These are phyloP conservation scores for Cucurbitaria berberidis DNA, from an alignment of 2,329 filamentous ascomycete genomes.

Conservation along the genomic window DNA sequence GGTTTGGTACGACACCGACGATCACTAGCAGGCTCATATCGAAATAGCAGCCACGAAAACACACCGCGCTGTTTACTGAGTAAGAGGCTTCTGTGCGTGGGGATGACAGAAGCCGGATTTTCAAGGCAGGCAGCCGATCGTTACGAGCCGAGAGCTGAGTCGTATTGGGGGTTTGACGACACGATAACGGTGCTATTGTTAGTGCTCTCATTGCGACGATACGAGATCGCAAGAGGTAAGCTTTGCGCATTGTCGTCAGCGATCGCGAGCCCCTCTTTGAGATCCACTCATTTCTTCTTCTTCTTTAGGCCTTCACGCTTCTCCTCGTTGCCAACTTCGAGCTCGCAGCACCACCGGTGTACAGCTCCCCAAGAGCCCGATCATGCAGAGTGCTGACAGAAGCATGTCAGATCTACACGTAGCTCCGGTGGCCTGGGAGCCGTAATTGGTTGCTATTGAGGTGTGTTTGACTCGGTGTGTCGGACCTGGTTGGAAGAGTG, in stretches of 20 bases:
- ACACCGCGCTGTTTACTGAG: not conserved
- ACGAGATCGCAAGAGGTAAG: not conserved
- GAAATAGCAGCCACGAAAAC: slow-evolving; percentile 15
- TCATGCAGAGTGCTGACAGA: slow-evolving; percentile 7
- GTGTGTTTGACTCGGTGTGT: slow-evolving; percentile 2
- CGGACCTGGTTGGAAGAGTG: not conserved
- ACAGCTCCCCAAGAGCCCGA: not conserved
- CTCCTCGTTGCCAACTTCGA: not conserved
- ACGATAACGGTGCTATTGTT: not conserved
- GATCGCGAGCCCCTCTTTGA: not conserved
- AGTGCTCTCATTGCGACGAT: not conserved
- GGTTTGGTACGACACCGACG: slow-evolving; percentile 9
- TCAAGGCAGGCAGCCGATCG: not conserved
- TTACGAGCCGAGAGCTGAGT: not conserved
- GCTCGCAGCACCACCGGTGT: not conserved
- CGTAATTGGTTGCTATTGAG: slow-evolving; percentile 5
- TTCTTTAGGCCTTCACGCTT: not conserved
- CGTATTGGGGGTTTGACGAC: not conserved
- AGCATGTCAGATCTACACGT: slow-evolving; percentile 5
- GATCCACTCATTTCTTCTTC: not conserved
- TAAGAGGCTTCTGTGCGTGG: not conserved
- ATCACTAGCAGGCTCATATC: slow-evolving; percentile 2
- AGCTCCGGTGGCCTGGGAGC: slow-evolving; percentile 2
- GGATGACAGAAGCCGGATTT: not conserved
- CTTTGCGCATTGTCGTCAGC: not conserved